phyloP scores from a whole-genome alignment of 257 asterid genomes.

The Anisodus tanguticus region DNA sequence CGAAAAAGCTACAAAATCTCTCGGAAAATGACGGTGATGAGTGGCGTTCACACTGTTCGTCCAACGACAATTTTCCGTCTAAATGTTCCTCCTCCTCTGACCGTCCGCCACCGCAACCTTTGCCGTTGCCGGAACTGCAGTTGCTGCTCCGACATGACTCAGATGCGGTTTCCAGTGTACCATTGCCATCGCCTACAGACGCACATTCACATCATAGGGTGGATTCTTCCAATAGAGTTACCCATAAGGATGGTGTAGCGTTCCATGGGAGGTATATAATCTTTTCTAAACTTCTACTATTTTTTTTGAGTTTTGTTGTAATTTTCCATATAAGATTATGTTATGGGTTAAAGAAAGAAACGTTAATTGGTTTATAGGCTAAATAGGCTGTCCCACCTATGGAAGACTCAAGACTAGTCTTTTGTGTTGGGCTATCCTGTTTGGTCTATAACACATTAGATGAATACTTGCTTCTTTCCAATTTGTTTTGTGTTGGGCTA shows the following conservation, averaged over 20 bases:
- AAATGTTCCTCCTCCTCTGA: neutral
- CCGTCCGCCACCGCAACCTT: constrained; percentile 62
- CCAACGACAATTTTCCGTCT: constrained; percentile 32
- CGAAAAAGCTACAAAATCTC: constrained; percentile 45
- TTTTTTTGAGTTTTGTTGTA: neutral
- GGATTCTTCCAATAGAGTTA: neutral
- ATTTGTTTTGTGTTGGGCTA: neutral
- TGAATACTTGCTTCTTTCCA: neutral
- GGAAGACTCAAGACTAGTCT: too few species aligned
- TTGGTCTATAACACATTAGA: too few species aligned
- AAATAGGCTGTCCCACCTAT: too few species aligned
- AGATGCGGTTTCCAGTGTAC: constrained; percentile 48
- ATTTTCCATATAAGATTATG: neutral
- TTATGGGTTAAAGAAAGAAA: too few species aligned
- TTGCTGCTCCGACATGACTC: constrained; percentile 49
- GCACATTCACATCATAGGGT: constrained; percentile 25
- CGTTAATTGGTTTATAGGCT: too few species aligned
- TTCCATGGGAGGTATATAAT: constrained; percentile 32
- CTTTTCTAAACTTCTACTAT: neutral
- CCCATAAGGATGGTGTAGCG: constrained; percentile 37
- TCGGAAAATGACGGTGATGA: constrained; percentile 43
- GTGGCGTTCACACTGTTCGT: constrained; percentile 40
- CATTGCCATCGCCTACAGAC: constrained; percentile 63
- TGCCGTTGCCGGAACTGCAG: constrained; percentile 72
- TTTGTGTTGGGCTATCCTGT: too few species aligned